A percentile compares a stretch with the other conserved stretches of the same genome.
phyloP scores from a whole-genome alignment of 148 eudicot species.

The Rhododendron kiyosumense region DNA sequence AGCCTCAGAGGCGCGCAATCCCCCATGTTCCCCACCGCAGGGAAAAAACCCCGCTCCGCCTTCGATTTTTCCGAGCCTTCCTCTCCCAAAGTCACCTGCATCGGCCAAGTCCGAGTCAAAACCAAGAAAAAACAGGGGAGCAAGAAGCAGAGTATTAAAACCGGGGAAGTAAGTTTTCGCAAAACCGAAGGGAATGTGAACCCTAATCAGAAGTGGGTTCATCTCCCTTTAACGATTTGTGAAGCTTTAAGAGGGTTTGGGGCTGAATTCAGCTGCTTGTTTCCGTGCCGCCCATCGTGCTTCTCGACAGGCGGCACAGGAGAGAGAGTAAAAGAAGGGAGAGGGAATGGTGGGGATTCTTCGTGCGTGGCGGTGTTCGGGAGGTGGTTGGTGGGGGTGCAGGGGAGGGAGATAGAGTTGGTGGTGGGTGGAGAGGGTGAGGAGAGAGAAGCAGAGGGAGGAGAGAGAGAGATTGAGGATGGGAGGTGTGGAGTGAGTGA shows the following conservation, averaged over 20 bases:
- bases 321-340: conserved; percentile 17
- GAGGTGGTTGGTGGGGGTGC: conserved; percentile 69
- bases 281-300: conserved; percentile 70
- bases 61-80: conserved; percentile 81
- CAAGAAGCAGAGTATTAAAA: conserved; percentile 29
- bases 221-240: conserved; percentile 69
- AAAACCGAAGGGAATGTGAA: conserved; percentile 29
- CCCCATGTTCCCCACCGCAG: conserved; percentile 43
- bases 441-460: conserved; percentile 15
- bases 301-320: conserved; percentile 22
- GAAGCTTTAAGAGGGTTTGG: conserved; percentile 66
- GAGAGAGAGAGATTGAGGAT: conserved; percentile 55
- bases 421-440: conserved; percentile 44
- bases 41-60: conserved; percentile 34
- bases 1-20: conserved; percentile 52
- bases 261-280: conserved; percentile 69
- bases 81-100: conserved; percentile 92
- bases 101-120: conserved; percentile 85
- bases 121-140: conserved; percentile 57
- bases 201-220: conserved; percentile 79
- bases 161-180: conserved; percentile 51
- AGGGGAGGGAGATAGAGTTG: conserved; percentile 67
- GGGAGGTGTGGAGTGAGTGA: conserved; percentile 22
- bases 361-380: conserved; percentile 50
- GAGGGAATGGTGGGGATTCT: conserved; percentile 13